Evolutionary conservation across 208 protist species (phyloP).

Genomic region (Acanthamoeba rhysodes): DNA sequence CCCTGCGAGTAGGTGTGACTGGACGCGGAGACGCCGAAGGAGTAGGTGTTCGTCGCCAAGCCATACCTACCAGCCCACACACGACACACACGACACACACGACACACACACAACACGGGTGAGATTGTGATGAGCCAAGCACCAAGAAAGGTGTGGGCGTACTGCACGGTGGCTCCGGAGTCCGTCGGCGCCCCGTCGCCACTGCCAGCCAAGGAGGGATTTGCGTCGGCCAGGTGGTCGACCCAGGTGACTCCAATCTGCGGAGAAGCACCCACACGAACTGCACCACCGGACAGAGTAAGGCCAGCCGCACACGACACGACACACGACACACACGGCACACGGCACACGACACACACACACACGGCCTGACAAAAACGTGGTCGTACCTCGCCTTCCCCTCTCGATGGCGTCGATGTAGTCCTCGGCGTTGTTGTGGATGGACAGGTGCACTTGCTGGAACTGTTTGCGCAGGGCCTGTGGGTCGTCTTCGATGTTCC

Average conservation of each 20-base stretch:
- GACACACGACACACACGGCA: too few relatives aligned
- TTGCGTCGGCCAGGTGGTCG: background rate
- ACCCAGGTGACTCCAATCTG: background rate
- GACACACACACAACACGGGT: too few relatives aligned
- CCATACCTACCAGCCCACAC: background rate
- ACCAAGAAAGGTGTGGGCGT: background rate
- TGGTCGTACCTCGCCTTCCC: background rate
- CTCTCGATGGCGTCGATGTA: constrained; percentile 28
- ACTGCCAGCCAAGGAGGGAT: too few relatives aligned
- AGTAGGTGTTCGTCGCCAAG: background rate
- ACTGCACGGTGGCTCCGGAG: background rate
- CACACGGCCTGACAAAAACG: too few relatives aligned
- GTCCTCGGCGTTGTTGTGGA: background rate
- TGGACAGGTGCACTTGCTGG: constrained; percentile 19
- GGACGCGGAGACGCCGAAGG: background rate
- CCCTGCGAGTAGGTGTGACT: background rate
- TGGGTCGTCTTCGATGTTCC: background rate
- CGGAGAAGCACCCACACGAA: background rate
- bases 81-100: too few relatives aligned
- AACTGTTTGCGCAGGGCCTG: constrained; percentile 1
- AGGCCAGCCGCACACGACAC: too few relatives aligned
- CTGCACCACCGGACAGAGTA: too few relatives aligned
- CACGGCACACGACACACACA: background rate
- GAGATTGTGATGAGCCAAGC: too few relatives aligned
- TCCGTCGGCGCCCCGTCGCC: too few relatives aligned